phyloP scores from a whole-genome alignment of 495 filamentous ascomycete genomes.

The Opeltia flavorubescens region DNA sequence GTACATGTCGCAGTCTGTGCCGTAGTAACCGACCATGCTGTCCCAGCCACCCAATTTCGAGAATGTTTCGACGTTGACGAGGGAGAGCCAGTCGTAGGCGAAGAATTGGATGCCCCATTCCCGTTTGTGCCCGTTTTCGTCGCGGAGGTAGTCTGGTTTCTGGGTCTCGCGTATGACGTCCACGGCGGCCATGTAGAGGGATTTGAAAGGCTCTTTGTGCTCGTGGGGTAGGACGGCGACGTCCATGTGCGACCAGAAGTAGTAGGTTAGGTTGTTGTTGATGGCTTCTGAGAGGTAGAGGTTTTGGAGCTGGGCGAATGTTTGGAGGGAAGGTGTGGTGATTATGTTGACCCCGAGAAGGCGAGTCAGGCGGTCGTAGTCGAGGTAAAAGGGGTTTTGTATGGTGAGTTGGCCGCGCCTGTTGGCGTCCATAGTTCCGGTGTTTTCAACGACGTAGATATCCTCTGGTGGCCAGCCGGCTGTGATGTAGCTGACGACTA shows the following conservation, averaged over 20 bases:
- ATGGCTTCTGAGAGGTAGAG: constrained; percentile 39
- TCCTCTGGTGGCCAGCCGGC: constrained; percentile 47
- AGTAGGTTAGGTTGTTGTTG: constrained; percentile 33
- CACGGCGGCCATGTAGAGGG: constrained; percentile 37
- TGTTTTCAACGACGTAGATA: constrained; percentile 52
- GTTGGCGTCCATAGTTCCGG: constrained; percentile 44
- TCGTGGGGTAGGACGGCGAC: constrained; percentile 39
- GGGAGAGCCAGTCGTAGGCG: constrained; percentile 44
- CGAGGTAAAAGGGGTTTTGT: constrained; percentile 49
- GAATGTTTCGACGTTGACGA: constrained; percentile 39
- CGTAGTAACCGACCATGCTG: constrained; percentile 44
- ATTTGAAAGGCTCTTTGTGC: constrained; percentile 27
- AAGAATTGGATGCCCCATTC: constrained; percentile 39
- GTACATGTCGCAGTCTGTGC: constrained; percentile 47
- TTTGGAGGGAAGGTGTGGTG: constrained; percentile 41
- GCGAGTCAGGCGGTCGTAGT: constrained; percentile 35
- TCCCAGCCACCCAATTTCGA: constrained; percentile 44
- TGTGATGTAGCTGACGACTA: constrained; percentile 44
- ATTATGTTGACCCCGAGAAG: constrained; percentile 43
- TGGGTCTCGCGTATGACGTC: constrained; percentile 23
- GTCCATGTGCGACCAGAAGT: constrained; percentile 51
- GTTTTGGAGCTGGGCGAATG: constrained; percentile 50
- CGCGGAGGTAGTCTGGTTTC: constrained; percentile 2
- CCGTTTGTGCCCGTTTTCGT: constrained; percentile 5
- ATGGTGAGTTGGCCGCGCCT: constrained; percentile 34